Conservation (phyloP, 164 flowering plant species). For the Vitis riparia region DNA sequence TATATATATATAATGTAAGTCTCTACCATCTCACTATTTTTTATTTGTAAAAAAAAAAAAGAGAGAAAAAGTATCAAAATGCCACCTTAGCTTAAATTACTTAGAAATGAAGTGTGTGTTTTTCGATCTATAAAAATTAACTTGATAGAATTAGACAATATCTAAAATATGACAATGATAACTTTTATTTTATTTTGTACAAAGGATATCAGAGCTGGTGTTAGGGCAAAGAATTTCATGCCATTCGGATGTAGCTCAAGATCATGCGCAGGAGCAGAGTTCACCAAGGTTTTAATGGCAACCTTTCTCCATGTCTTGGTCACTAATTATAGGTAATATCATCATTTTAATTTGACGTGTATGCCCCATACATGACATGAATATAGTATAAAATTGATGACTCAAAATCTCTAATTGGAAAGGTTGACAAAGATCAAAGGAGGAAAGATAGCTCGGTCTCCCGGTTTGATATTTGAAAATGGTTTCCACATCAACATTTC, state of each 20-base stretch:
- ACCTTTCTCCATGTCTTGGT: constrained; percentile 23
- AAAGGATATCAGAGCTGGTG: too few species aligned
- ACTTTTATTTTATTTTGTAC: too few species aligned
- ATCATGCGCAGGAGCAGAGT: constrained; percentile 18
- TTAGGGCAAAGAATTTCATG: constrained; percentile 12
- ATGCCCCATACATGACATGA: background rate
- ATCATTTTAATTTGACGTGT: background rate
- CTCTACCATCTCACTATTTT: too few species aligned
- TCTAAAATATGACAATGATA: too few species aligned
- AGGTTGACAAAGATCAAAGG: constrained; percentile 20
- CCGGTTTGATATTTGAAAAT: constrained; percentile 5
- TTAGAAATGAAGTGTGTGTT: too few species aligned
- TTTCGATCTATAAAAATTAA: too few species aligned
- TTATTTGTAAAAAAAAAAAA: too few species aligned
- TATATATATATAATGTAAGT: too few species aligned
- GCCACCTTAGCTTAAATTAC: too few species aligned
- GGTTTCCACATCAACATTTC: constrained; percentile 4
- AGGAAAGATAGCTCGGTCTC: constrained; percentile 6
- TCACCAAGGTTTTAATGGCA: constrained; percentile 5
- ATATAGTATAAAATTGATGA: too few species aligned
- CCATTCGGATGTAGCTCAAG: constrained; percentile 24
- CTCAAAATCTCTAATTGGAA: background rate
- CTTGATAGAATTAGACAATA: too few species aligned
- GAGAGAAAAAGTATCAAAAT: too few species aligned
- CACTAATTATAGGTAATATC: constrained; percentile 25